Evolutionary conservation across 345 rosid species (phyloP), one percentile per base, ranked within the genome.

Genomic region (Rhodamnia argentea): DNA sequence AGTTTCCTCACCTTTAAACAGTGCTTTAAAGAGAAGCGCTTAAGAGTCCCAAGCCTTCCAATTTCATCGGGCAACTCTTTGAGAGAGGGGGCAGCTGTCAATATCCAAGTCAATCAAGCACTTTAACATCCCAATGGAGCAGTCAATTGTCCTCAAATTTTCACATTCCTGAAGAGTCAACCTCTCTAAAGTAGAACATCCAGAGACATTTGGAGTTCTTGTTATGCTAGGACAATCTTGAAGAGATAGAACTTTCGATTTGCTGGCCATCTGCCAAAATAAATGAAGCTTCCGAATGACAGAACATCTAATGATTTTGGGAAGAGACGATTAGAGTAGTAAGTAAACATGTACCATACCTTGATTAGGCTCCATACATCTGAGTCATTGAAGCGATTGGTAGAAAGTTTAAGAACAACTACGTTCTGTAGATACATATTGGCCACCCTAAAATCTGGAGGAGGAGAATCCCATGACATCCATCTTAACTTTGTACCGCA

Each of bases 241-340:
- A 11, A 86, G 62, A 60, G 62, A 23, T 22, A 86, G 85, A 27
- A 83, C 85, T 62, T 86, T 86, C 82, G 83, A 42, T 22, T 86
- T 60, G 13, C 32, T 23, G 62, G 52, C 58, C 82, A 0, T 14
- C 87, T 86, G 59, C 29, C 62, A 52, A 86, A 62, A 52, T 23
- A 44, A 52, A 20, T 11, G 22, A 27, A 9, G 18, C 37, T 26
- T 18, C 83, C 27, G 6, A 82, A 50, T 60, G 54, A 24, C 5
- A 1, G 52, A 50, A 82, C 52, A 82, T 44, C 29, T 13, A 52
- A 9, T 44, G 52, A 82, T 82, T 52, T 44, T 44, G 32, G 24
- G 29, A 82, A 82, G 55, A 52, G 27, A n/a, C 4, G 0, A 26
- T 13, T 82, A 40, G 83, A n/a, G 54, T 1, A 44, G 0, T n/a